Evolutionary conservation across 768 basidiomycete genomes (phyloP).

Genomic region (Collybiopsis luxurians): DNA sequence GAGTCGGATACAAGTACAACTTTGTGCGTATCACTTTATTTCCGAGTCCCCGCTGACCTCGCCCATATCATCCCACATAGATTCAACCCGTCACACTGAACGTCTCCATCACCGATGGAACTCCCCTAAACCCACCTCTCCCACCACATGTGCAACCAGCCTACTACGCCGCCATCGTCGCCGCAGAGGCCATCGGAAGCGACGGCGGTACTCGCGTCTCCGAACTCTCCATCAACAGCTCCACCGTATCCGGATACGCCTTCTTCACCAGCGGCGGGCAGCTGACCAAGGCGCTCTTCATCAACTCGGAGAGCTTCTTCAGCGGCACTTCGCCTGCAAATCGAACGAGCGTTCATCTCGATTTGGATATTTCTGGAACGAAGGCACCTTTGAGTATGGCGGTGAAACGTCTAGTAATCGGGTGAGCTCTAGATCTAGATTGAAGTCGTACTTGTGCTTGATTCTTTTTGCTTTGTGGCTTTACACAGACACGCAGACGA

Average conservation of each 20-base stretch:
- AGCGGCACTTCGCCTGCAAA: slow-evolving; percentile 20
- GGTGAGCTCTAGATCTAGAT: slow-evolving; percentile 33
- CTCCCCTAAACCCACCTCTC: slow-evolving; percentile 43
- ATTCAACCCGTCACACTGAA: slow-evolving; percentile 62
- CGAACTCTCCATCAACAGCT: slow-evolving; percentile 48
- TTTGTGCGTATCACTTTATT: slow-evolving; percentile 33
- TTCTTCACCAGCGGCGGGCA: slow-evolving; percentile 43
- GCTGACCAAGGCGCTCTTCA: slow-evolving; percentile 50
- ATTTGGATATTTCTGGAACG: slow-evolving; percentile 33
- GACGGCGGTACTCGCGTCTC: slow-evolving; percentile 37
- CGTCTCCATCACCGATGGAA: slow-evolving; percentile 55
- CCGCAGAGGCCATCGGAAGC: slow-evolving; percentile 53
- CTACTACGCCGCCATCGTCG: slow-evolving; percentile 65
- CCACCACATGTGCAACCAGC: slow-evolving; percentile 62
- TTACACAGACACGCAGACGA: slow-evolving; percentile 55
- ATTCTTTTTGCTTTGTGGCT: too few species aligned
- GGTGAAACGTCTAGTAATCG: slow-evolving; percentile 49
- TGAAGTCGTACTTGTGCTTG: too few species aligned
- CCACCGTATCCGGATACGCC: slow-evolving; percentile 57
- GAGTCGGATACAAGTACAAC: slow-evolving; percentile 71
- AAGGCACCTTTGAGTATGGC: slow-evolving; percentile 27
- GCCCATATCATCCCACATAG: slow-evolving; percentile 26
- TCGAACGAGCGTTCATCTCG: slow-evolving; percentile 40
- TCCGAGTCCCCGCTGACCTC: neutral
- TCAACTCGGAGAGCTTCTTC: slow-evolving; percentile 57